phyloP scores from a whole-genome alignment of 805 yeast species.

The Yamadazyma paraphyllophila region DNA sequence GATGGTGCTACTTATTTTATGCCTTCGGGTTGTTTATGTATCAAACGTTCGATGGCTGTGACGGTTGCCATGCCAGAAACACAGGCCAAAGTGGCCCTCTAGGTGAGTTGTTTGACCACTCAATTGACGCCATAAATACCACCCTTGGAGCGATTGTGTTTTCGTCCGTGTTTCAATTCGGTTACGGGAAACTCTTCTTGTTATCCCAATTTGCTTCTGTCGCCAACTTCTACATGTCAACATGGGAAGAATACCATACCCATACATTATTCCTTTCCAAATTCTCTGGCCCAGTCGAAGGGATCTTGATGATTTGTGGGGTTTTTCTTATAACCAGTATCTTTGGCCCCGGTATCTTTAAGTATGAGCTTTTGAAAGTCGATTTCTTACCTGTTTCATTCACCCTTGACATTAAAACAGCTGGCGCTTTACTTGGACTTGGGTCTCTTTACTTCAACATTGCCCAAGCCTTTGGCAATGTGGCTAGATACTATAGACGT shows the following conservation, averaged over 20 bases:
- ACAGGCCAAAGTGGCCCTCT: conserved; percentile 94
- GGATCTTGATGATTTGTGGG: conserved; percentile 62
- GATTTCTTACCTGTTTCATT: conserved; percentile 34
- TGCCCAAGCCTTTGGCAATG: conserved; percentile 64
- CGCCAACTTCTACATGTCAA: conserved; percentile 80
- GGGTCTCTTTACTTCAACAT: conserved; percentile 62
- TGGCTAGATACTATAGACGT: conserved; percentile 42
- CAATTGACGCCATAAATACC: conserved; percentile 72
- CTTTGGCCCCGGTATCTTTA: conserved; percentile 72
- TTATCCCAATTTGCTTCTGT: conserved; percentile 70
- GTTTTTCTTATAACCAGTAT: conserved; percentile 63
- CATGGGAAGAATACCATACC: conserved; percentile 96
- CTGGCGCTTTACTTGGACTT: conserved; percentile 46
- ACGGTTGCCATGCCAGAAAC: conserved; percentile 91
- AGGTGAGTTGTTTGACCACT: conserved; percentile 93
- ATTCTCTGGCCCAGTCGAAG: conserved; percentile 95
- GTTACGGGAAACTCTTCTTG: conserved; percentile 60
- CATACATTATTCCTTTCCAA: conserved; percentile 74
- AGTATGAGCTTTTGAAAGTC: conserved; percentile 31
- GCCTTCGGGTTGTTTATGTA: conserved; percentile 84
- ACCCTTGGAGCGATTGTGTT: conserved; percentile 74
- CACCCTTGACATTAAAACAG: conserved; percentile 20
- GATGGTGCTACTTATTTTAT: conserved; percentile 73
- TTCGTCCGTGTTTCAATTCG: conserved; percentile 74
- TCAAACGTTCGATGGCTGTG: conserved; percentile 95